phyloP scores from a whole-genome alignment of 164 flowering plant genomes.

The Sedum album region DNA sequence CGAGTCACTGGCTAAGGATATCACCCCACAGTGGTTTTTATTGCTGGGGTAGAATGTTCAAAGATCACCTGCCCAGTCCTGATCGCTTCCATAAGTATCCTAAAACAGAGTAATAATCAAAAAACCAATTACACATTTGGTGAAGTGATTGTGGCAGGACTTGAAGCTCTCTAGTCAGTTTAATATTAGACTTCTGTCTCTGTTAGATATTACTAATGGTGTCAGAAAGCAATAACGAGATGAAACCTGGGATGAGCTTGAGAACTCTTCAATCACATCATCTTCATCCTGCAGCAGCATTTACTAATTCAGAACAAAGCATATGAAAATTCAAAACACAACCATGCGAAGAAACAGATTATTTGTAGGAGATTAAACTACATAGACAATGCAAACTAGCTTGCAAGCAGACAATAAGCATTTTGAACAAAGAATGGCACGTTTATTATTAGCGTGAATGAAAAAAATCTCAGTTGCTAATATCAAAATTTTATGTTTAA shows the following conservation, averaged over 20 bases:
- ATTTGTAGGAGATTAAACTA: neutral
- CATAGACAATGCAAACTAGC: neutral
- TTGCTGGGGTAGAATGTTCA: neutral
- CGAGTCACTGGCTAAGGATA: neutral
- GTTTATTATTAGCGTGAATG: neutral
- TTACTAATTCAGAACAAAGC: neutral
- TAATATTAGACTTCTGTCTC: neutral
- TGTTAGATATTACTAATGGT: neutral
- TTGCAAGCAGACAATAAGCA: neutral
- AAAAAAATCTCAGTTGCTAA: neutral
- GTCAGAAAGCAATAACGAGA: neutral
- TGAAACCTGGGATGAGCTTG: constrained; percentile 6
- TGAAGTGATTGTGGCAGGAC: neutral
- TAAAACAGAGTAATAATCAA: neutral
- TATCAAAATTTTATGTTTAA: neutral
- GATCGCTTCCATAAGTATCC: neutral
- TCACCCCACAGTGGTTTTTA: too few species aligned
- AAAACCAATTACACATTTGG: neutral
- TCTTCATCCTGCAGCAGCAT: constrained; percentile 1
- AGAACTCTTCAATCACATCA: constrained; percentile 2
- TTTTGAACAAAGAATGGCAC: neutral
- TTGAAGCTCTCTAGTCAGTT: neutral
- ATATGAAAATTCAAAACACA: neutral
- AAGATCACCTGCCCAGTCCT: constrained; percentile 4
- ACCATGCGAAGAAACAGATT: neutral